These are phyloP conservation scores for Entelexis sorbosivorans DNA, from an alignment of 1,139 yeast genomes.

Conservation along the genomic window DNA sequence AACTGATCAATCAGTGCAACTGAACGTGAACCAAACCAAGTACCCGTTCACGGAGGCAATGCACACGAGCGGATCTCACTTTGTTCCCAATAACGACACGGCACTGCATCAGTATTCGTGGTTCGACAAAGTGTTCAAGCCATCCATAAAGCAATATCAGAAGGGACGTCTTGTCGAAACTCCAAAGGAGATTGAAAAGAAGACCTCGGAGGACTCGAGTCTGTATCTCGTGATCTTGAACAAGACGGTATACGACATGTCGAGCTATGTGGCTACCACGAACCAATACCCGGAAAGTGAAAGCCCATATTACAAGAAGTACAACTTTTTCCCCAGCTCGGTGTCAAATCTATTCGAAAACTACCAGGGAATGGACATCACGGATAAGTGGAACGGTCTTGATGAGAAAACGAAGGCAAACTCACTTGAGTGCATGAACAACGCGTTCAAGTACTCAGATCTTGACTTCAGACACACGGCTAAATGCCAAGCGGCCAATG, in stretches of 20 bases:
- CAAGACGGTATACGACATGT: conserved; percentile 32
- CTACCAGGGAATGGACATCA: conserved; percentile 31
- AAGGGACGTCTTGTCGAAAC: conserved; percentile 35
- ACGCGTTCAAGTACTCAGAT: conserved; percentile 31
- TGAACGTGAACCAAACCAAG: conserved; percentile 28
- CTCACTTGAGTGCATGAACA: conserved; percentile 31
- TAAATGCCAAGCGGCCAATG: conserved; percentile 34
- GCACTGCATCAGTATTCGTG: conserved; percentile 31
- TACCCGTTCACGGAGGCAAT: conserved; percentile 27
- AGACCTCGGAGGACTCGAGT: conserved; percentile 24
- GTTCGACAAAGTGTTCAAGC: conserved; percentile 32
- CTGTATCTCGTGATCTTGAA: conserved; percentile 30
- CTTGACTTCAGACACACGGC: conserved; percentile 34
- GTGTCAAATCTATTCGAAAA: conserved; percentile 28
- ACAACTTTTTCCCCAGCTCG: conserved; percentile 30
- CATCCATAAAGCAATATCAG: conserved; percentile 29
- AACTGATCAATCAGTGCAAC: conserved; percentile 26
- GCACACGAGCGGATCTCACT: conserved; percentile 30
- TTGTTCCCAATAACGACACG: conserved; percentile 25
- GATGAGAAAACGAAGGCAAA: conserved; percentile 25
- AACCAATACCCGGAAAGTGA: conserved; percentile 21
- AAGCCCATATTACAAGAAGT: conserved; percentile 24
- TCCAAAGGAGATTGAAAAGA: conserved; percentile 23
- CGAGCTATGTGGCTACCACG: conserved; percentile 31
- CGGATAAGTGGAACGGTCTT: conserved; percentile 22